Evolutionary conservation across 2,329 filamentous ascomycete genomes (phyloP), one percentile per base, ranked within the genome.

Genomic region (Hypoxylon sp.): DNA sequence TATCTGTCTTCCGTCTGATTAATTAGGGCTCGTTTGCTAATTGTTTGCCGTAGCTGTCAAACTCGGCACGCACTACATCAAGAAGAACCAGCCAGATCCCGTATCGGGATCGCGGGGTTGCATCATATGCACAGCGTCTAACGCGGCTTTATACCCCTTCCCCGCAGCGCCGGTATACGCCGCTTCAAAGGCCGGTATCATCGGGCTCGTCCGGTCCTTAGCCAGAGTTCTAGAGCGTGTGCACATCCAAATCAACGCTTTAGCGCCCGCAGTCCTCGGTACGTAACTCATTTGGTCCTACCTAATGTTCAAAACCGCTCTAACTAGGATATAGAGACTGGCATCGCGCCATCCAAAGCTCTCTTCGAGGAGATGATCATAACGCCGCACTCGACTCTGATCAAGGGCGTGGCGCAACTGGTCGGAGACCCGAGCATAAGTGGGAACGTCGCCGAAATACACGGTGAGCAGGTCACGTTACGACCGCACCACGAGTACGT

Each of bases 41-140:
- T n/a, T 52, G 14, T 48, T 31, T 52, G 24, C 26, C 13, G 29
- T 35, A 86, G 84, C 83, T 6, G 79, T 86, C 24, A 84, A 86
- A 69, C 74, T 87, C 10, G 85, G 80, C 0, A 79, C 80, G 6
- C 80, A 86, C 69, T 87, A 87, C 66, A 83, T 87, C 76, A 77
- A 79, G 22, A 84, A 83, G 71, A 86, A 85, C 58, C 51, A 62
- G 2, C 71, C 76, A 0, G 65, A 77, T 46, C 3, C 71, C 3
- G 48, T 51, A n/a, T 75, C 72, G 11, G 67, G 70, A 26, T 74
- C 80, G n/a, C 78, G 80, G 26, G 84, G 84, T 0, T 79, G 78
- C 5, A 85, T 87, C 46, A 80, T 87, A 55, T 86, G 84, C 77
- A 87, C 85, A 0, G 82, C 85, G 0, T 86, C 84, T 3, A 86